Base-by-base conservation (phyloP, 1,139 yeast species). In the Hemisphaericaspora xylofermentans region DNA sequence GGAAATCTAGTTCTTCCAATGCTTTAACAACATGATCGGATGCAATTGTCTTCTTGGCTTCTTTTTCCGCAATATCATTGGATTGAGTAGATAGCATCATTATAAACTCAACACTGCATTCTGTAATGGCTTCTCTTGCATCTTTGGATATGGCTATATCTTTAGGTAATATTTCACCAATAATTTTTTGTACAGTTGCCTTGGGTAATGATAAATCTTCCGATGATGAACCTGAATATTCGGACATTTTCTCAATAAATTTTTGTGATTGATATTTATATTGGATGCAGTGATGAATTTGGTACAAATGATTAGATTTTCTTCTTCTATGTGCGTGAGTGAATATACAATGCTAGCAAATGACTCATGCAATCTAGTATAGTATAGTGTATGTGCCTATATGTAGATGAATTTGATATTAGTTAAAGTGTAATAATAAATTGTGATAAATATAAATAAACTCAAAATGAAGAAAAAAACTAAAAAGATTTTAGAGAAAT, bases 1-100 rank as follows among this genome's bases (percentile, higher is more conserved):
- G 78, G 63, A 89, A 93, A 34, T 96, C 99, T 47, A 93, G 72
- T 54, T 88, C 96, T 49, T 82, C 84, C 39, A 93, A 71, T 1
- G 98, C 98, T 58, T 84, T 86, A 46, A 93, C 78, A 36, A 93
- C 98, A 61, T 93, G 99, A 59, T 93, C 98, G 1, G 96, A 85
- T 1, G 97, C 96, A 40, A 93, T 93, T 7, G 99, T 93, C 64
- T 93, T 94, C 63, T 93, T 93, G 39, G 95, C 84, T 58, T 93
- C 98, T 55, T 86, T 86, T 57, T 93, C 98, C 1, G 98, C 98
- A 51, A 93, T 88, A 50, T 94, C 98, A 57, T 94, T 91, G 46
- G 94, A 86, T 63, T 89, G 96, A 3, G 96, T 87, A 10, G 96
- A 86, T 39, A 93, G 70, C 49, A 93, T 88, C 95, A 93, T 93